phyloP scores from a whole-genome alignment of 2,329 filamentous ascomycete species.

The Graphiopsis chlorocephala region DNA sequence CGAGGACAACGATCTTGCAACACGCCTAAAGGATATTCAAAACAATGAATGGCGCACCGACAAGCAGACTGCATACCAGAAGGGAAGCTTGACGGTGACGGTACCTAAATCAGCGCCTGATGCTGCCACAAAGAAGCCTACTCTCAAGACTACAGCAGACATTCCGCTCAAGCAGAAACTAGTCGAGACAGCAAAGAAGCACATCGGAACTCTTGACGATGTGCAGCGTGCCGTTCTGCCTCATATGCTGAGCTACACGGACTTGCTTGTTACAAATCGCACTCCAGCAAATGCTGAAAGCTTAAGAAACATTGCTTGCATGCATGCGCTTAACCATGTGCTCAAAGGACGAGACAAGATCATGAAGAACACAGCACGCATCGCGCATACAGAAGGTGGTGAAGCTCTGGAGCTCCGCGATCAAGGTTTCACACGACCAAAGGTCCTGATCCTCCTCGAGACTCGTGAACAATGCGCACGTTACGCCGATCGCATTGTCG shows the following conservation, averaged over 20 bases:
- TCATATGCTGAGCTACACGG: constrained; percentile 76
- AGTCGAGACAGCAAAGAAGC: constrained; percentile 51
- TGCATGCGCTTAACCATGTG: constrained; percentile 88
- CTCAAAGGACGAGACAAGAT: constrained; percentile 90
- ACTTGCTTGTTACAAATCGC: constrained; percentile 73
- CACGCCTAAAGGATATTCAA: constrained; percentile 47
- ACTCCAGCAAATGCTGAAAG: constrained; percentile 65
- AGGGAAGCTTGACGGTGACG: constrained; percentile 22
- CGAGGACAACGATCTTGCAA: constrained; percentile 59
- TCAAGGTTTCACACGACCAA: constrained; percentile 92
- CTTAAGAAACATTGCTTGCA: constrained; percentile 68
- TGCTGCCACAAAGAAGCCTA: constrained; percentile 16
- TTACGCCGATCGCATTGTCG: constrained; percentile 72
- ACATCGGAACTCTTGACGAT: constrained; percentile 57
- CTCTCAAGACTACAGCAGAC: constrained; percentile 26
- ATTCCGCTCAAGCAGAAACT: constrained; percentile 71
- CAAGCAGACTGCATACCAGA: constrained; percentile 20
- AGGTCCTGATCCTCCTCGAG: constrained; percentile 85
- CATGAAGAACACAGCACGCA: constrained; percentile 83
- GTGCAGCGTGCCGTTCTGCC: constrained; percentile 66
- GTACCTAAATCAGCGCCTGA: constrained; percentile 18
- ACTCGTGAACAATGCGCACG: constrained; percentile 82
- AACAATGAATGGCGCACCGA: constrained; percentile 48
- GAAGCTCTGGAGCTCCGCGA: constrained; percentile 73
- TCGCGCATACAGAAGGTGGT: constrained; percentile 64